These are phyloP conservation scores for Hydrangea macrophylla DNA, from an alignment of 148 eudicot species.

Conservation along the genomic window DNA sequence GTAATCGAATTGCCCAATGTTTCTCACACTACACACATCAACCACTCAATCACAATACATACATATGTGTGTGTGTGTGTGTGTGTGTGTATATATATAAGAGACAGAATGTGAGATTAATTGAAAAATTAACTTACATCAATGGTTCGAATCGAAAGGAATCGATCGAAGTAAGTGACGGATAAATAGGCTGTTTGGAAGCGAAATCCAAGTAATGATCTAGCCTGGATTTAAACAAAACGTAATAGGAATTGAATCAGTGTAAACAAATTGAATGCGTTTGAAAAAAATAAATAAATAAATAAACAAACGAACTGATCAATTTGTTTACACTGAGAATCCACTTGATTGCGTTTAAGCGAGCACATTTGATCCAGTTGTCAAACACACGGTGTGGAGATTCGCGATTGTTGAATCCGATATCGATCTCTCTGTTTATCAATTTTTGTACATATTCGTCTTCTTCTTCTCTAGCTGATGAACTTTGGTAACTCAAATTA, in stretches of 20 bases:
- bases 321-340: conserved; percentile 29
- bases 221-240: conserved; percentile 28
- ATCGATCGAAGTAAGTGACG: conserved; percentile 44
- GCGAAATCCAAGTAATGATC: conserved; percentile 26
- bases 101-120: background rate
- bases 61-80: no score
- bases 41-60: background rate
- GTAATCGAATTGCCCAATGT: conserved; percentile 35
- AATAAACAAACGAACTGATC: no score
- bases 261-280: background rate
- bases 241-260: background rate
- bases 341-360: conserved; percentile 21
- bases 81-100: no score
- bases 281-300: no score
- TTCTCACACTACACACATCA: conserved; percentile 26
- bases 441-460: conserved; percentile 23
- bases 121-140: conserved; percentile 34
- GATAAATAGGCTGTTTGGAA: conserved; percentile 51
- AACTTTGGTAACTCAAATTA: background rate
- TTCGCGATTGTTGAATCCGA: background rate
- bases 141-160: conserved; percentile 38
- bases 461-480: conserved; percentile 12
- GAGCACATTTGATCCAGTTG: conserved; percentile 17
- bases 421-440: conserved; percentile 21
- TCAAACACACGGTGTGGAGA: background rate